A percentile compares a stretch with the other conserved stretches of the same genome.
Conservation (phyloP, 805 yeast genomes). For the Wickerhamiella shivajii region DNA sequence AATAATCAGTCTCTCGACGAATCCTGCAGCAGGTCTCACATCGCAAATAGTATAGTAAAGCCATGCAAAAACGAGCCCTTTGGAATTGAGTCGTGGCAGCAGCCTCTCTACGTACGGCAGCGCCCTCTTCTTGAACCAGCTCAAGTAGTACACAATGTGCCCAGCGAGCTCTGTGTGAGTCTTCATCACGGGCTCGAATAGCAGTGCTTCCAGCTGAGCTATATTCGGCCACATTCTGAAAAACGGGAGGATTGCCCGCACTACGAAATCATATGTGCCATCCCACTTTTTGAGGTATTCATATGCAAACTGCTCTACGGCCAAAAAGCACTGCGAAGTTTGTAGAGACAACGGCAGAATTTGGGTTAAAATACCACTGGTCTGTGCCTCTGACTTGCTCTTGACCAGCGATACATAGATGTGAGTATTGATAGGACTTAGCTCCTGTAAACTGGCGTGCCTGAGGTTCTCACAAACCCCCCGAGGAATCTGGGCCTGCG, state of each 20-base stretch:
- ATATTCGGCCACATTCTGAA: slow-evolving; percentile 8
- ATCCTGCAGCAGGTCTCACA: slow-evolving; percentile 1
- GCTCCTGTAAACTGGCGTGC: background rate
- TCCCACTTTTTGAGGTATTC: slow-evolving; percentile 1
- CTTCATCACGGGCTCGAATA: slow-evolving; percentile 1
- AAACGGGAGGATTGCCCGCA: background rate
- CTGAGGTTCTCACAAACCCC: background rate
- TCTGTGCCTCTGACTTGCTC: background rate
- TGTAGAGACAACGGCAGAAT: slow-evolving; percentile 1
- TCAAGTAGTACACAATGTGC: background rate
- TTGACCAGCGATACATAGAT: background rate
- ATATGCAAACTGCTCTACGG: slow-evolving; percentile 9
- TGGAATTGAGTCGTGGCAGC: background rate
- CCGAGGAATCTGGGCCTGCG: slow-evolving; percentile 2
- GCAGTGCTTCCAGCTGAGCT: background rate
- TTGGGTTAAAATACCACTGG: slow-evolving; percentile 5
- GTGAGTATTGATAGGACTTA: slow-evolving; percentile 1
- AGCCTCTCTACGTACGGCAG: background rate
- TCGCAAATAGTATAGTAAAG: slow-evolving; percentile 1
- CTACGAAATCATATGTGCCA: background rate
- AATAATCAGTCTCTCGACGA: slow-evolving; percentile 1
- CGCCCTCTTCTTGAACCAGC: background rate
- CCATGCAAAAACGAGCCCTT: background rate
- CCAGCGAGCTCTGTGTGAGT: background rate
- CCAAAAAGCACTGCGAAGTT: background rate